Conservation (phyloP, 2,329 filamentous ascomycete genomes). For the Cladosporium colombiae region DNA sequence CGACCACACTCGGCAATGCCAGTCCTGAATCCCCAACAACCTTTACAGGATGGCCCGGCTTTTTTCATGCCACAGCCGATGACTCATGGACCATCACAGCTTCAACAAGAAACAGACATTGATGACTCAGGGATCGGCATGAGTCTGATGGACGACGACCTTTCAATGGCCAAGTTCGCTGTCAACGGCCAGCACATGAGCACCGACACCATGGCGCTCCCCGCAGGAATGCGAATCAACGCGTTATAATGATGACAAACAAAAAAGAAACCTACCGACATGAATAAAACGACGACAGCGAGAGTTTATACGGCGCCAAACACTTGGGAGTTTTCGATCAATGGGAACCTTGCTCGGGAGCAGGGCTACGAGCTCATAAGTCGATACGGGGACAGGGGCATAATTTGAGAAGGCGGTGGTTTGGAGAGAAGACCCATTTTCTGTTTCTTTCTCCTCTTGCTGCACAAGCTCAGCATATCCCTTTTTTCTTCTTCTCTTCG, state of each 20-base stretch:
- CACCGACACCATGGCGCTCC: slow-evolving; percentile 14
- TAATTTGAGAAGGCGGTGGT: slow-evolving; percentile 5
- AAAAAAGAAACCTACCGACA: slow-evolving; percentile 3
- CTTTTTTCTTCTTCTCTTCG: not conserved
- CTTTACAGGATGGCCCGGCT: slow-evolving; percentile 11
- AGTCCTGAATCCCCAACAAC: slow-evolving; percentile 14
- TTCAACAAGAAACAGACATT: slow-evolving; percentile 35
- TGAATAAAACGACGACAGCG: slow-evolving; percentile 14
- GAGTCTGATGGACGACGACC: slow-evolving; percentile 39
- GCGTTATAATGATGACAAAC: slow-evolving; percentile 10
- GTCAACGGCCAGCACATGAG: slow-evolving; percentile 13
- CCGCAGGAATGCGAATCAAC: slow-evolving; percentile 16
- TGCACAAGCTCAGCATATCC: not conserved
- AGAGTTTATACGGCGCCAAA: slow-evolving; percentile 12
- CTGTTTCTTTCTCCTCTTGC: not conserved
- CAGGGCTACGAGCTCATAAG: slow-evolving; percentile 5
- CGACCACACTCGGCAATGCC: slow-evolving; percentile 14
- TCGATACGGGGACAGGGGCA: not conserved
- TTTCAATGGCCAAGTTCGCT: slow-evolving; percentile 21
- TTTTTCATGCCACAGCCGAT: slow-evolving; percentile 26
- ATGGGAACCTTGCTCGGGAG: slow-evolving; percentile 12
- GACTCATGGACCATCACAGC: slow-evolving; percentile 21
- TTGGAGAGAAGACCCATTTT: not conserved
- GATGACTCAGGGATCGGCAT: slow-evolving; percentile 43
- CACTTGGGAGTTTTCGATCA: slow-evolving; percentile 14